Percentiles rank a stretch among this genome's conserved stretches.
phyloP scores from a whole-genome alignment of 23 red algal genomes.

The Gracilaria caudata region DNA sequence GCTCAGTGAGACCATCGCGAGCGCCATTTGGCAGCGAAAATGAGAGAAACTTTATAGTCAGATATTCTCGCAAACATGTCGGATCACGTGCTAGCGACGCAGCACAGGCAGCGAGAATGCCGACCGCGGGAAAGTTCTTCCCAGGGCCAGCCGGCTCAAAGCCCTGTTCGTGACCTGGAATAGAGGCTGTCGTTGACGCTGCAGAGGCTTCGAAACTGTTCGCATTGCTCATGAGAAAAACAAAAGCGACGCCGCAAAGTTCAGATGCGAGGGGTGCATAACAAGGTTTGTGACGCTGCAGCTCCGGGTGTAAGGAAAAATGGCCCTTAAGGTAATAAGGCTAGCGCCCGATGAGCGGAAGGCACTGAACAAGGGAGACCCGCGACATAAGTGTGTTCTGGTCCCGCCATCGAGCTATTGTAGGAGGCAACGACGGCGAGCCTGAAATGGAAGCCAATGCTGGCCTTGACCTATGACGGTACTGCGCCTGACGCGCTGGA shows the following conservation, averaged over 20 bases:
- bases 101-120: constrained; percentile 54
- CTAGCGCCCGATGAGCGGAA: background rate
- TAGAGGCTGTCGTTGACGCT: background rate
- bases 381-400: background rate
- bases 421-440: background rate
- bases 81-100: constrained; percentile 33
- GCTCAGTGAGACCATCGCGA: constrained; percentile 33
- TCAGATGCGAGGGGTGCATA: background rate
- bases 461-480: background rate
- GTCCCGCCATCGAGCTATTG: background rate
- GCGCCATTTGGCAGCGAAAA: constrained; percentile 45
- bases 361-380: background rate
- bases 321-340: background rate
- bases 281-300: background rate
- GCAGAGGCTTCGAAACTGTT: background rate
- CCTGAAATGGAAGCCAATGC: background rate
- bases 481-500: background rate
- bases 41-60: constrained; percentile 5
- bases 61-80: constrained; percentile 43
- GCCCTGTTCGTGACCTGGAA: background rate
- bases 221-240: background rate
- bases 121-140: constrained; percentile 40
- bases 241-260: background rate
- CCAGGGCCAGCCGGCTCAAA: constrained; percentile 21
- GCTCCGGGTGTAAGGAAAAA: background rate